Evolutionary conservation across 345 rosid genomes (phyloP), one percentile per base, ranked within the genome.

Genomic region (Citrus sinensis): DNA sequence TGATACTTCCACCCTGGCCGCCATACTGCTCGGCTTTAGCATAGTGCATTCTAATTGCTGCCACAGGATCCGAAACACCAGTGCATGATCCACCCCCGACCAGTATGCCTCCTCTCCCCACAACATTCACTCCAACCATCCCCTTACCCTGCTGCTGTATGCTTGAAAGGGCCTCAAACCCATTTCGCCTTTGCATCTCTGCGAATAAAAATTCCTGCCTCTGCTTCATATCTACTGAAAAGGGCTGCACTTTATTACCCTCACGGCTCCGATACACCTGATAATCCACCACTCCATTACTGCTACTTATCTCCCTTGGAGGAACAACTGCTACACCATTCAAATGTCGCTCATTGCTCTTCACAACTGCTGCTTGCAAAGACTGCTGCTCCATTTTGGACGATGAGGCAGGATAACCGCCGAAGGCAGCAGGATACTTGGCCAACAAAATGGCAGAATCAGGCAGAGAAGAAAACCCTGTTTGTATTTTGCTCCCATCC

Each of bases 401-500:
- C 0, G 88, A 74, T 0, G 89, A 49, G 17, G 79, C 11, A 6
- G 86, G 80, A 74, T 80, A 85, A 59, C 76, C 86, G 71, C 88
- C 66, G 73, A 92, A 92, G 46, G 95, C 93, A 74, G 91, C 91
- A 8, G 97, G 98, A 82, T 87, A 91, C 75, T 89, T 89, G 9
- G 98, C 91, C 80, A 93, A 73, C 37, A 92, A 84, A 39, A 87
- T 75, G 29, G 94, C 85, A 2, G 98, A 92, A 84, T 92, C 97
- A 1, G 98, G 94, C 78, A 92, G 75, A n/a, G 96, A 81, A 29
- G 94, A 69, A 82, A 87, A 83, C 75, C 97, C 94, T 2, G 95
- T 91, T 71, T 86, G 97, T 54, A 91, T 91, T 85, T 88, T 86
- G 78, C 78, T 91, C 76, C 97, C 97, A 82, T 94, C 97, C 98